phyloP scores from a whole-genome alignment of 768 basidiomycete genomes.

The Russula lepida region DNA sequence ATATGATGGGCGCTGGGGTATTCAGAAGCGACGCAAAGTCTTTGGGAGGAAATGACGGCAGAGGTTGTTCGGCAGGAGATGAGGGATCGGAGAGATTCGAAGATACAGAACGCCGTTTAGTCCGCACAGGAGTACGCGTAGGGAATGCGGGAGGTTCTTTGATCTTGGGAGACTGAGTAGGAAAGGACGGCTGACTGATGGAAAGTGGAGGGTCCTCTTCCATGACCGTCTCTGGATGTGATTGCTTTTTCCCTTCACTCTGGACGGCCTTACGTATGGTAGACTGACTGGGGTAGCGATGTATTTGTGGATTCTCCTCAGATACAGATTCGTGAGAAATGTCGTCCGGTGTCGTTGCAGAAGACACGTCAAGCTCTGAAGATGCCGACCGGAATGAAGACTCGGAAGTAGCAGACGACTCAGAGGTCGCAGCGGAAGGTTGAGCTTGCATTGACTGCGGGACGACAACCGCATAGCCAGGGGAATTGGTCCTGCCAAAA shows the following conservation, averaged over 20 bases:
- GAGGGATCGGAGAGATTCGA: slow-evolving; percentile 67
- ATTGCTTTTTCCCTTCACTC: slow-evolving; percentile 27
- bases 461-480: slow-evolving; percentile 24
- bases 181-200: slow-evolving; percentile 24
- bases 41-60: slow-evolving; percentile 33
- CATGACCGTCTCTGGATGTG: slow-evolving; percentile 40
- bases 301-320: slow-evolving; percentile 30
- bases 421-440: slow-evolving; percentile 26
- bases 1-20: slow-evolving; percentile 70
- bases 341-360: slow-evolving; percentile 53
- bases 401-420: slow-evolving; percentile 44
- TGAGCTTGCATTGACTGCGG: slow-evolving; percentile 26
- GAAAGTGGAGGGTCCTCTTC: slow-evolving; percentile 38
- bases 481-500: slow-evolving; percentile 23
- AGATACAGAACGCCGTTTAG: slow-evolving; percentile 92
- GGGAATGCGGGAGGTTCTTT: slow-evolving; percentile 51
- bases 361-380: slow-evolving; percentile 31
- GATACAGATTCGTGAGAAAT: slow-evolving; percentile 15
- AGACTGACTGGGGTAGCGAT: slow-evolving; percentile 47
- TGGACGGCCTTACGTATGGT: slow-evolving; percentile 43
- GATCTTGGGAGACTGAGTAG: slow-evolving; percentile 23
- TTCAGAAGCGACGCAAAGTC: slow-evolving; percentile 59
- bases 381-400: slow-evolving; percentile 28
- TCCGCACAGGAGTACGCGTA: slow-evolving; percentile 84
- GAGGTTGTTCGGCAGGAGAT: slow-evolving; percentile 33